Conservation (phyloP, 257 asterid genomes). For the Anisodus tanguticus region DNA sequence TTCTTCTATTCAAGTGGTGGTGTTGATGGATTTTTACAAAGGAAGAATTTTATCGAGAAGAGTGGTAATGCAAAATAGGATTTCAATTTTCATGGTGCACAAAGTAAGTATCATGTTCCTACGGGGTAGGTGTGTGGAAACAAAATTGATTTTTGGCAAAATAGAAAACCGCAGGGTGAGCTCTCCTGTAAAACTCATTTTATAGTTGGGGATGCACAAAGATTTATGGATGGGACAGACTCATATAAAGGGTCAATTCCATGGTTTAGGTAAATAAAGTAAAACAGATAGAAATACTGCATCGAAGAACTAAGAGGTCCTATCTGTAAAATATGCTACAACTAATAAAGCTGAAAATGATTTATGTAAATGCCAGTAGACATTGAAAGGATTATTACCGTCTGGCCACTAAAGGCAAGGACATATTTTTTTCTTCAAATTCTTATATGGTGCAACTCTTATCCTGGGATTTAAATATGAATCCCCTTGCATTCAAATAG, state of each 20-base stretch:
- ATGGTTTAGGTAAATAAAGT: not conserved
- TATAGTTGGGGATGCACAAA: not conserved
- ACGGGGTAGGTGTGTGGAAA: not conserved
- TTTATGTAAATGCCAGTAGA: conserved; percentile 16
- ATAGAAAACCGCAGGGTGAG: not conserved
- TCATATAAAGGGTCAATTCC: conserved; percentile 6
- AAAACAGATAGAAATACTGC: not conserved
- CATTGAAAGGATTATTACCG: not conserved
- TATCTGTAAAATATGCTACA: not conserved
- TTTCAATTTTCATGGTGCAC: not conserved
- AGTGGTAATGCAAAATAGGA: not conserved
- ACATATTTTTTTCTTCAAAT: not conserved
- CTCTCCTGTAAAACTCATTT: not conserved
- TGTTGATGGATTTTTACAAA: not conserved
- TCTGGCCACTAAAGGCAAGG: not conserved
- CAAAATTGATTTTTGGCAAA: conserved; percentile 15
- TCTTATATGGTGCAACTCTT: not conserved
- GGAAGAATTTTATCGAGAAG: not conserved
- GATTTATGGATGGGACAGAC: conserved; percentile 6
- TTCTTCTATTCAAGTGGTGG: not conserved
- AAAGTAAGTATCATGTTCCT: not conserved
- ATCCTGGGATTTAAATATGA: conserved; percentile 23
- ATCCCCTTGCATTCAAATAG: not conserved
- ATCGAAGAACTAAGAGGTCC: conserved; percentile 14
- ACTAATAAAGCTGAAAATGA: not conserved